Evolutionary conservation across 2,329 filamentous ascomycete genomes (phyloP).

Genomic region (Alternaria metachromatica): DNA sequence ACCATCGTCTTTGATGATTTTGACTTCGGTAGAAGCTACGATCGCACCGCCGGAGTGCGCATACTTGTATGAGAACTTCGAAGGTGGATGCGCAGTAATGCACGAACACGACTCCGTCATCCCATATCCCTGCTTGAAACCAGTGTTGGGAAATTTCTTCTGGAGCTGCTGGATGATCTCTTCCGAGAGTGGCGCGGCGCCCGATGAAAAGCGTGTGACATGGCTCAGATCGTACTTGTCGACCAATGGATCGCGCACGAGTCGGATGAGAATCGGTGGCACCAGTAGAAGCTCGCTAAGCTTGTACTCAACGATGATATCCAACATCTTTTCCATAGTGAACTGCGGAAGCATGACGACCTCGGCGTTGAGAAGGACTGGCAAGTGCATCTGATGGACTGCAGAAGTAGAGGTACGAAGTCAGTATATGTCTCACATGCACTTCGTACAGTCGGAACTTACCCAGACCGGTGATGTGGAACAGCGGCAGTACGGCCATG

Average conservation of each 20-base stretch:
- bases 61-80: constrained; percentile 64
- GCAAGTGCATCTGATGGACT: constrained; percentile 63
- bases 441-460: neutral
- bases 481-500: constrained; percentile 43
- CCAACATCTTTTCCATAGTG: constrained; percentile 61
- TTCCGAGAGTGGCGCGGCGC: constrained; percentile 65
- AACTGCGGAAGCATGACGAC: constrained; percentile 70
- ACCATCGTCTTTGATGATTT: constrained; percentile 64
- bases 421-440: neutral
- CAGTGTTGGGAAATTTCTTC: constrained; percentile 64
- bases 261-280: constrained; percentile 66
- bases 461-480: constrained; percentile 46
- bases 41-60: constrained; percentile 63
- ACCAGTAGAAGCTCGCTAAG: constrained; percentile 61
- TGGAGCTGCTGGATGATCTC: constrained; percentile 65
- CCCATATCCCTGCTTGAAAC: constrained; percentile 71
- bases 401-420: neutral
- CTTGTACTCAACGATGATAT: constrained; percentile 54
- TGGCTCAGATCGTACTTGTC: constrained; percentile 63
- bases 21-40: constrained; percentile 65
- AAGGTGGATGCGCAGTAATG: constrained; percentile 66
- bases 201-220: constrained; percentile 64
- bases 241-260: constrained; percentile 64
- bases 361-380: constrained; percentile 68
- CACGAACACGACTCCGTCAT: constrained; percentile 72